Evolutionary conservation across 257 asterid genomes (phyloP).

Genomic region (Orobanche coerulescens): DNA sequence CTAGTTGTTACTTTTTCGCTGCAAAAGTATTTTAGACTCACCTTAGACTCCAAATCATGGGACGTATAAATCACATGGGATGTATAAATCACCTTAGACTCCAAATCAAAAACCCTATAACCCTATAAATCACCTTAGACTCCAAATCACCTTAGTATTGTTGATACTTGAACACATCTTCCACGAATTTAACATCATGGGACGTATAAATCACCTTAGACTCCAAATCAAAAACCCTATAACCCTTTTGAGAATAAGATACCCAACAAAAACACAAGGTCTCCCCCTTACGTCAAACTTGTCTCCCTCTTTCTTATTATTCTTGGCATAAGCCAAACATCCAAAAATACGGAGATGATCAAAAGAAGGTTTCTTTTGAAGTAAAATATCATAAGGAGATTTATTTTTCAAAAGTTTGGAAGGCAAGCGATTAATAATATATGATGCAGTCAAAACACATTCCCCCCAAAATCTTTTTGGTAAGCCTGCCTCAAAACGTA

Average conservation of each 20-base stretch:
- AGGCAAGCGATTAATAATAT: not conserved
- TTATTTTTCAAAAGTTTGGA: not conserved
- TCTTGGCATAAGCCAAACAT: slow-evolving; percentile 4
- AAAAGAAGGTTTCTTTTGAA: not conserved
- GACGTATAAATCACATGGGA: too few species aligned
- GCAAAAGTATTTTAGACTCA: too few species aligned
- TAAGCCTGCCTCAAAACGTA: too few species aligned
- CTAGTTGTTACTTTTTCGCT: too few species aligned
- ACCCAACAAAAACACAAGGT: not conserved
- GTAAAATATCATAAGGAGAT: not conserved
- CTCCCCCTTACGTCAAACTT: not conserved
- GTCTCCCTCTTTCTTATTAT: not conserved
- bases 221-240: not conserved
- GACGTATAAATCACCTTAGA: not conserved
- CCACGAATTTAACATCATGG: not conserved
- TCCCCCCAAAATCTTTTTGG: too few species aligned
- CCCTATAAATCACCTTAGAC: too few species aligned
- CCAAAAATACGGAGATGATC: slow-evolving; percentile 3
- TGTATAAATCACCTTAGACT: too few species aligned
- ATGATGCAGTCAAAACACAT: too few species aligned
- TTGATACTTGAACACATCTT: not conserved
- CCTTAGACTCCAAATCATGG: too few species aligned
- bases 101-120: too few species aligned
- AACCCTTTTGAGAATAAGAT: not conserved
- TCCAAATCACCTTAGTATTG: too few species aligned